Percentiles rank a stretch among this genome's conserved stretches.
These are phyloP conservation scores for Sclerotinia sclerotiorum DNA, from an alignment of 2,329 filamentous ascomycete genomes.

Conservation along the genomic window DNA sequence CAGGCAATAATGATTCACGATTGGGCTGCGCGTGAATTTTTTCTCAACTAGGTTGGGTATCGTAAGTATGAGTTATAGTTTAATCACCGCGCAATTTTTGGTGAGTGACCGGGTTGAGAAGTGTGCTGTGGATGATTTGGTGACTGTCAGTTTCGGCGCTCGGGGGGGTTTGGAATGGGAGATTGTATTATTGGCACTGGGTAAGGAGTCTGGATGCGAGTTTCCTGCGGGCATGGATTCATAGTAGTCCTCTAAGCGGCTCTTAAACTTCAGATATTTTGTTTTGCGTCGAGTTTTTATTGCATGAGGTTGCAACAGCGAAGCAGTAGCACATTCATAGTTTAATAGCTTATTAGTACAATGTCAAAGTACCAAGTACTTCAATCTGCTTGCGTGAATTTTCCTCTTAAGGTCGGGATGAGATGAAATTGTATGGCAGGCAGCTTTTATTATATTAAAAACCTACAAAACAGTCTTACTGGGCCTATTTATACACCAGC, in stretches of 20 bases:
- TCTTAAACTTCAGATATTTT: neutral
- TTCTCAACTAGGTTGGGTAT: neutral
- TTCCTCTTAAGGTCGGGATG: no score
- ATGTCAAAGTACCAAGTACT: neutral
- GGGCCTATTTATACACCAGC: neutral
- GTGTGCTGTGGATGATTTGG: neutral
- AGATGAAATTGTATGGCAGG: neutral
- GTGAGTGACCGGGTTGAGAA: neutral
- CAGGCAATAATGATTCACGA: neutral
- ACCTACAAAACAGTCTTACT: neutral
- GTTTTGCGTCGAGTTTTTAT: neutral
- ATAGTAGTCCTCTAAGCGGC: neutral
- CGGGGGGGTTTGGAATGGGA: no score
- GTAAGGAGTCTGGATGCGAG: rapidly evolving
- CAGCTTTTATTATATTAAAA: neutral
- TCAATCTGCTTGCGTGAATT: neutral
- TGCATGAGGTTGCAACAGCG: neutral
- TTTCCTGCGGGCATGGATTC: neutral
- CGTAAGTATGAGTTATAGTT: neutral
- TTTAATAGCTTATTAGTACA: neutral
- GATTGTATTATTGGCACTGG: neutral
- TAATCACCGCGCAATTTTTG: neutral
- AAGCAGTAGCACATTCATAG: neutral
- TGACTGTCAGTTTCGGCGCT: no score
- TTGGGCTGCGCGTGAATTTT: neutral